Percentiles rank a stretch among this genome's conserved stretches.
phyloP scores from a whole-genome alignment of 2,329 filamentous ascomycete genomes.

The Fusarium sp. region DNA sequence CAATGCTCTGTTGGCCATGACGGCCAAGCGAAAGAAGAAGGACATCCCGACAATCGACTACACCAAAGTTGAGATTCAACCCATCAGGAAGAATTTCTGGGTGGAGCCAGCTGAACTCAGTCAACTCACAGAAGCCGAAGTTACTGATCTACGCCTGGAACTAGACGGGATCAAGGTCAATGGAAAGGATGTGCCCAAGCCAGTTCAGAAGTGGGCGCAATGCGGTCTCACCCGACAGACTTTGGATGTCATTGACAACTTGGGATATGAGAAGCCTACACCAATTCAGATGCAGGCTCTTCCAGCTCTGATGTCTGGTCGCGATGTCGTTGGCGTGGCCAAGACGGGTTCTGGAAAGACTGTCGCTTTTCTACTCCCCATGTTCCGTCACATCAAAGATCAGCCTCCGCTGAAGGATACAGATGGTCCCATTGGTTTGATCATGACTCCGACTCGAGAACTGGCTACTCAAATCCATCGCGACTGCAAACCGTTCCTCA shows the following conservation, averaged over 20 bases:
- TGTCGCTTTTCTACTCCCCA: slow-evolving; percentile 90
- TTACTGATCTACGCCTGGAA: slow-evolving; percentile 81
- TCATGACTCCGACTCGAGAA: slow-evolving; percentile 95
- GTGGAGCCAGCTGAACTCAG: slow-evolving; percentile 84
- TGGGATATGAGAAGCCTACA: slow-evolving; percentile 88
- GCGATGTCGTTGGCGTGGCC: slow-evolving; percentile 94
- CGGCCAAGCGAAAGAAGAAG: slow-evolving; percentile 84
- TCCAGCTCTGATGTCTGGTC: slow-evolving; percentile 92
- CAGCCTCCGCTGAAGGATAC: slow-evolving; percentile 80
- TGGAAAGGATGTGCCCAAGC: slow-evolving; percentile 87
- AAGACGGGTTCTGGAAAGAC: slow-evolving; percentile 99
- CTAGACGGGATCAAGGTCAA: slow-evolving; percentile 95
- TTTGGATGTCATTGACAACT: slow-evolving; percentile 79
- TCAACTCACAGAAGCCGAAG: slow-evolving; percentile 83
- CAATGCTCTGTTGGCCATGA: slow-evolving; percentile 60
- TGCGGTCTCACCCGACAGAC: slow-evolving; percentile 89
- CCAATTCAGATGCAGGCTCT: slow-evolving; percentile 95
- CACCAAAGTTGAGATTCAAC: slow-evolving; percentile 80
- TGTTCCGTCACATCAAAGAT: slow-evolving; percentile 98
- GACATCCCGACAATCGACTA: slow-evolving; percentile 91
- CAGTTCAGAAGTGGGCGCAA: slow-evolving; percentile 95
- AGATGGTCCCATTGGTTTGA: slow-evolving; percentile 86
- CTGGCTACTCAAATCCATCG: slow-evolving; percentile 91
- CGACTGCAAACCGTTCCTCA: slow-evolving; percentile 94
- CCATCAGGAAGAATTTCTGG: slow-evolving; percentile 95